Evolutionary conservation across 2,329 filamentous ascomycete species (phyloP).

Genomic region (Colletotrichum sp.): DNA sequence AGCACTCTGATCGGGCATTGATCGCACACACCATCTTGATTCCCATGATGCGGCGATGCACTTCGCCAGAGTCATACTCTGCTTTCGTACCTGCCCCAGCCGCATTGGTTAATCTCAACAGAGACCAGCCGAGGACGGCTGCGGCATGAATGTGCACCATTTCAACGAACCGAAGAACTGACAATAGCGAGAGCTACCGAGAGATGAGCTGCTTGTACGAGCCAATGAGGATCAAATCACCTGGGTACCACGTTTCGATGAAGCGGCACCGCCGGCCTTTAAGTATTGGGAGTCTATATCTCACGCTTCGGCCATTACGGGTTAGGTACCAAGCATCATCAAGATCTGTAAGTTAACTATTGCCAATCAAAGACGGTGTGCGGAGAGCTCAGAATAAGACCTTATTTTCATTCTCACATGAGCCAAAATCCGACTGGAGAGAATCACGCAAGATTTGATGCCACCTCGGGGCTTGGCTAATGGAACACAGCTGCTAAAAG

Average conservation of each 20-base stretch:
- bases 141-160: slow-evolving; percentile 25
- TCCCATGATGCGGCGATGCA: slow-evolving; percentile 27
- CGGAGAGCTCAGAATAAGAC: neutral
- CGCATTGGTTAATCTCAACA: slow-evolving; percentile 23
- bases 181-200: neutral
- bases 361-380: neutral
- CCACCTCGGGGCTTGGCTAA: neutral
- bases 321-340: neutral
- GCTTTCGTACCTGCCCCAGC: slow-evolving; percentile 26
- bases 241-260: neutral
- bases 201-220: neutral
- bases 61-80: slow-evolving; percentile 24
- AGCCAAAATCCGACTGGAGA: neutral
- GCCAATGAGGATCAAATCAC: neutral
- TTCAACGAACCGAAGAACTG: neutral
- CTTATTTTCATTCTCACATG: neutral
- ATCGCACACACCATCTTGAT: slow-evolving; percentile 25
- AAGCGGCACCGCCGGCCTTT: neutral
- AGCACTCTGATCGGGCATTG: neutral
- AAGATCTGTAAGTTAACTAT: neutral
- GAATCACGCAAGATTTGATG: slow-evolving; percentile 1
- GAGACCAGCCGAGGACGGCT: slow-evolving; percentile 23
- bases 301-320: neutral
- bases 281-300: neutral
- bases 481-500: neutral